Conservation (phyloP, 208 protist genomes). For the Naegleria gruberi region DNA sequence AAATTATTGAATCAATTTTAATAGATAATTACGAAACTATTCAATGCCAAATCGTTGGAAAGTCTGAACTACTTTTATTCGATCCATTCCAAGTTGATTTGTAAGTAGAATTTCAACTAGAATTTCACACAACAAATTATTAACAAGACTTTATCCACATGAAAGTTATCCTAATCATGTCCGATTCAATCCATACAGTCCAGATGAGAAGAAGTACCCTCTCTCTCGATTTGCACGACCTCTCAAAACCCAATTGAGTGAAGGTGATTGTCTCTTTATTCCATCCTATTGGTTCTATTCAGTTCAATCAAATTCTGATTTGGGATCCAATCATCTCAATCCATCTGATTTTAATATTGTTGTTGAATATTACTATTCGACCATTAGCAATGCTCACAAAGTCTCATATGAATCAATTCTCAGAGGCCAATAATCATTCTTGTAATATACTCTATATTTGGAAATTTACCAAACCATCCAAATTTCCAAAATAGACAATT, state of each 20-base stretch:
- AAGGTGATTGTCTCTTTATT: neutral
- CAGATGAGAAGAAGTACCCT: neutral
- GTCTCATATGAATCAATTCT: neutral
- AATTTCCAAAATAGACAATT: too few relatives aligned
- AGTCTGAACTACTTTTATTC: neutral
- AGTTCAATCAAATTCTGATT: neutral
- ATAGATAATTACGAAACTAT: neutral
- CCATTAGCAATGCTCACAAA: neutral
- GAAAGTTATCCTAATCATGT: neutral
- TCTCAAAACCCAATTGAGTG: neutral
- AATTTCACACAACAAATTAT: too few relatives aligned
- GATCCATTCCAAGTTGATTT: neutral
- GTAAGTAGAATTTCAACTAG: neutral
- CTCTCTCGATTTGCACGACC: neutral
- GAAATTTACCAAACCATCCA: too few relatives aligned
- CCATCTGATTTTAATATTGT: neutral
- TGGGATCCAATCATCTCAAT: neutral
- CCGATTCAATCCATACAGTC: neutral
- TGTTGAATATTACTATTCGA: neutral
- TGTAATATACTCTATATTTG: too few relatives aligned
- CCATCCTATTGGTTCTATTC: neutral
- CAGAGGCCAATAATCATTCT: too few relatives aligned
- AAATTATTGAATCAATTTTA: too few relatives aligned
- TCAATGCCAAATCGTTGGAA: neutral
- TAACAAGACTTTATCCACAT: too few relatives aligned